Evolutionary conservation across 345 rosid genomes (phyloP).

Genomic region (Rhodamnia rubescens): DNA sequence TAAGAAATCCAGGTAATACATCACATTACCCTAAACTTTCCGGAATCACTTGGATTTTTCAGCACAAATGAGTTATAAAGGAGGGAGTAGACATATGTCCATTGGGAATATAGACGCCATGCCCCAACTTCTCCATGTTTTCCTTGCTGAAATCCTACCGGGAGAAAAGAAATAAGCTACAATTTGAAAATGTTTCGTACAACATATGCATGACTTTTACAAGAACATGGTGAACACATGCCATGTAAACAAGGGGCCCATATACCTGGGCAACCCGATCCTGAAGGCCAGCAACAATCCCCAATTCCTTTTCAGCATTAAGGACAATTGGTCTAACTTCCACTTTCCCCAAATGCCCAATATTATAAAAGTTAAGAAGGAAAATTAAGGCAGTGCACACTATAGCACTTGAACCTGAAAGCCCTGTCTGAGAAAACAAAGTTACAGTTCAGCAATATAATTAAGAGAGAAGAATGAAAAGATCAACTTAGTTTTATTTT

Average conservation of each 20-base stretch:
- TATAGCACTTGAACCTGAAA: slow-evolving; percentile 87
- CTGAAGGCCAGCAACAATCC: slow-evolving; percentile 90
- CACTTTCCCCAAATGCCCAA: slow-evolving; percentile 20
- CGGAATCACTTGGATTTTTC: slow-evolving; percentile 89
- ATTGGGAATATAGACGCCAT: slow-evolving; percentile 77
- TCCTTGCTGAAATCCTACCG: slow-evolving; percentile 67
- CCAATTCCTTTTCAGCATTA: slow-evolving; percentile 67
- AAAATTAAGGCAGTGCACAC: slow-evolving; percentile 76
- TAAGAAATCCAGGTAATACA: neutral
- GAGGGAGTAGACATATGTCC: slow-evolving; percentile 59
- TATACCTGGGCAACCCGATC: slow-evolving; percentile 91
- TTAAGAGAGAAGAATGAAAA: neutral
- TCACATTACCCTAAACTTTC: slow-evolving; percentile 40
- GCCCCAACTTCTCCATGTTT: slow-evolving; percentile 65
- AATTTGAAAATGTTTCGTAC: neutral
- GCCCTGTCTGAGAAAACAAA: slow-evolving; percentile 55
- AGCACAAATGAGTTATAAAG: slow-evolving; percentile 65
- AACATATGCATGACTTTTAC: neutral
- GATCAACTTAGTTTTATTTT: neutral
- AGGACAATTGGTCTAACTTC: slow-evolving; percentile 55
- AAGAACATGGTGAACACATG: slow-evolving; percentile 1
- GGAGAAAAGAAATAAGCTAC: neutral
- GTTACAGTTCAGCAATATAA: neutral
- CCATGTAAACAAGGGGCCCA: slow-evolving; percentile 89
- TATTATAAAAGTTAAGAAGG: slow-evolving; percentile 71